Evolutionary conservation across 306 rosid species (phyloP).

Genomic region (Amphicarpaea edgeworthii): DNA sequence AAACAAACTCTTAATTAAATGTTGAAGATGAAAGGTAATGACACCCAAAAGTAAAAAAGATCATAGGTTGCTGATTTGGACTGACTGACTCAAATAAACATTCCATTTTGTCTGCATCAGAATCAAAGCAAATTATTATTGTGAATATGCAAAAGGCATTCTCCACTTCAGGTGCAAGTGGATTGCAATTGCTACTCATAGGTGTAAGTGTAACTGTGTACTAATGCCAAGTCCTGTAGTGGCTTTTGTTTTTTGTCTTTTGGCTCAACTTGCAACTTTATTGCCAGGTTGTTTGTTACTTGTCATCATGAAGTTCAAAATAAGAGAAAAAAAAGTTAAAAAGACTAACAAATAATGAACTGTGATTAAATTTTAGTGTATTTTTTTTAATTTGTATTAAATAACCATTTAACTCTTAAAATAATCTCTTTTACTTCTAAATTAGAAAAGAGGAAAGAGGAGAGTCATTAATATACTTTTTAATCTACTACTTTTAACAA

Average conservation of each 20-base stretch:
- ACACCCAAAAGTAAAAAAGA: background rate
- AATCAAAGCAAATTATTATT: conserved; percentile 11
- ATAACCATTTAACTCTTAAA: too few species aligned
- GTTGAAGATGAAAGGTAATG: conserved; percentile 1
- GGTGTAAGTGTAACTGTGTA: background rate
- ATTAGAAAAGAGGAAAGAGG: too few species aligned
- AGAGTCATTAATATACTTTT: too few species aligned
- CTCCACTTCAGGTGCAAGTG: conserved; percentile 35
- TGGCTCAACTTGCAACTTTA: conserved; percentile 22
- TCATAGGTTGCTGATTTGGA: conserved; percentile 8
- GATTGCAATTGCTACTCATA: conserved; percentile 11
- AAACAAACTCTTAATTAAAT: too few species aligned
- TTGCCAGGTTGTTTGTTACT: conserved; percentile 4
- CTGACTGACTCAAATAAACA: conserved; percentile 12
- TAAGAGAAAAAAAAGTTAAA: too few species aligned
- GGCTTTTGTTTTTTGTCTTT: conserved; percentile 19
- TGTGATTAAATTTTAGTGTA: too few species aligned
- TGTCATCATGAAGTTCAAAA: background rate
- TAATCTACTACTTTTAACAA: too few species aligned
- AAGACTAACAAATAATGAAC: too few species aligned
- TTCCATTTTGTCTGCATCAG: conserved; percentile 19
- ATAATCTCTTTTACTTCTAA: too few species aligned
- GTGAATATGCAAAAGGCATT: conserved; percentile 24
- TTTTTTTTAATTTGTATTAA: too few species aligned
- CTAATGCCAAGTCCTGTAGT: background rate